Percentiles rank a stretch among this genome's conserved stretches.
Conservation (phyloP, 2,329 filamentous ascomycete species). For the Fusarium subtropicale region DNA sequence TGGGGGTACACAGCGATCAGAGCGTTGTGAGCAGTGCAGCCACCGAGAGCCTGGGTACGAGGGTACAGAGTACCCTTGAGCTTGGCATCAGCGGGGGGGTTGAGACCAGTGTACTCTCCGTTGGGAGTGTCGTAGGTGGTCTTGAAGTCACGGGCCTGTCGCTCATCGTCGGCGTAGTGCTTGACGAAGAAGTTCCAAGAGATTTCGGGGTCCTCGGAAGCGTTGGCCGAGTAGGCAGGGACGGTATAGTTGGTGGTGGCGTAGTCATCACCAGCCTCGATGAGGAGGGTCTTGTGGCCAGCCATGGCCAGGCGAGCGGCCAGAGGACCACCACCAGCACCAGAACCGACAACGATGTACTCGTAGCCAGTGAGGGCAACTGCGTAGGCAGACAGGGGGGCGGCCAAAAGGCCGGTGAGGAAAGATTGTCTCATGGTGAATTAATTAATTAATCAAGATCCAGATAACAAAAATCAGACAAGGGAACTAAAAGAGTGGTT, state of each 20-base stretch:
- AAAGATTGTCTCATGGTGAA: constrained; percentile 34
- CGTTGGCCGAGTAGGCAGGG: constrained; percentile 64
- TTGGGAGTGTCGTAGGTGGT: constrained; percentile 65
- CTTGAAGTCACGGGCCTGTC: constrained; percentile 68
- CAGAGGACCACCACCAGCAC: constrained; percentile 69
- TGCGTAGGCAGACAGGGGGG: constrained; percentile 26
- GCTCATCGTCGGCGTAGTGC: constrained; percentile 66
- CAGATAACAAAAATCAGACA: background rate
- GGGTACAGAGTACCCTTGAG: constrained; percentile 61
- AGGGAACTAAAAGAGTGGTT: constrained; percentile 16
- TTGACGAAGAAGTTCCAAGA: constrained; percentile 74
- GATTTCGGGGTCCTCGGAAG: constrained; percentile 66
- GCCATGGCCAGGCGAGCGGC: constrained; percentile 69
- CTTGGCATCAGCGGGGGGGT: constrained; percentile 55
- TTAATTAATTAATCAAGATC: background rate
- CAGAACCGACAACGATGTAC: constrained; percentile 72
- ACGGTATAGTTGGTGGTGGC: constrained; percentile 63
- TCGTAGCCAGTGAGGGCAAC: constrained; percentile 54
- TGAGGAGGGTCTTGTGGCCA: constrained; percentile 68
- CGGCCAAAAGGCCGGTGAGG: constrained; percentile 27
- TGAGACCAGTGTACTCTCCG: constrained; percentile 62
- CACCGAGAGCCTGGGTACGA: constrained; percentile 60
- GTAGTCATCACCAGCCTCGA: constrained; percentile 72
- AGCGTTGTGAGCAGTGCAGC: constrained; percentile 70
- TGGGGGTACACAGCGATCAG: constrained; percentile 69